Evolutionary conservation across 2,329 filamentous ascomycete genomes (phyloP).

Genomic region (Acarospora socialis): DNA sequence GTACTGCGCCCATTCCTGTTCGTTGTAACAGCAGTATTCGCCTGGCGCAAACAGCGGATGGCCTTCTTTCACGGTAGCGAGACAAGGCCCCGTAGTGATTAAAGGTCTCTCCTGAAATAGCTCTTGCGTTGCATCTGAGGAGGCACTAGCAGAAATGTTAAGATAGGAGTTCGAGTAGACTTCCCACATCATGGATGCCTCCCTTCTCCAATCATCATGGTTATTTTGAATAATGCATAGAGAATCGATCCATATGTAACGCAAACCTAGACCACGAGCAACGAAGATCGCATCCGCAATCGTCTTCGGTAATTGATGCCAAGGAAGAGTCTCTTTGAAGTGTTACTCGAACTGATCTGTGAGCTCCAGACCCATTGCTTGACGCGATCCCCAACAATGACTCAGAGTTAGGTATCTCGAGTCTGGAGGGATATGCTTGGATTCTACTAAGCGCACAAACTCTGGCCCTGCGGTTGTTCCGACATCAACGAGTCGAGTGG

Average conservation of each 20-base stretch:
- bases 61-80: too few relatives aligned
- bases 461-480: neutral
- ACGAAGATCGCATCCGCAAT: constrained; percentile 8
- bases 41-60: too few relatives aligned
- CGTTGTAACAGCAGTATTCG: too few relatives aligned
- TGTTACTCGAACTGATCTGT: too few relatives aligned
- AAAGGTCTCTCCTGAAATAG: constrained; percentile 1
- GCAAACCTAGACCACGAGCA: neutral
- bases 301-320: constrained; percentile 15
- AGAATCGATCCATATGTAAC: constrained; percentile 17
- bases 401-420: constrained; percentile 10
- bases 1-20: too few relatives aligned
- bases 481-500: constrained; percentile 2
- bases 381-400: constrained; percentile 13
- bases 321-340: too few relatives aligned
- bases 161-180: constrained; percentile 8
- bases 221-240: constrained; percentile 20
- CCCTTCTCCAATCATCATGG: constrained; percentile 11
- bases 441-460: constrained; percentile 1
- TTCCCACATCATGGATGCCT: constrained; percentile 7
- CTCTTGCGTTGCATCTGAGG: neutral
- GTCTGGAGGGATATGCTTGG: too few relatives aligned
- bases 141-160: too few relatives aligned
- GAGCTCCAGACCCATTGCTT: too few relatives aligned
- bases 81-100: too few relatives aligned